Evolutionary conservation across 1,139 yeast species (phyloP), one percentile per base, ranked within the genome.

Genomic region (Candida frijolesensis): DNA sequence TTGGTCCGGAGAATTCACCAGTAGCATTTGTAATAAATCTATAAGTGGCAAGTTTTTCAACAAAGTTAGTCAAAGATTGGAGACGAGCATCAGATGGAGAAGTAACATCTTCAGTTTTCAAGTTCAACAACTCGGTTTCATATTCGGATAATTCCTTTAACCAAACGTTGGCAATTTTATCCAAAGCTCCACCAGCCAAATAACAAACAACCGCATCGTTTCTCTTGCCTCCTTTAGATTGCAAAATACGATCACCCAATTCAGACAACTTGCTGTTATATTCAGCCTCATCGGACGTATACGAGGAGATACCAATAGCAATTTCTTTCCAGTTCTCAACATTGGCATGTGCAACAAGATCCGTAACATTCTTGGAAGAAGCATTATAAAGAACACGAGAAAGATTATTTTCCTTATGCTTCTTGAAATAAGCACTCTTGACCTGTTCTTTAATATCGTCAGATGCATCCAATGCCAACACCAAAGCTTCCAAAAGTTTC

Each of bases 71-170:
- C 63, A 94, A 77, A 6, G 96, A 87, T 59, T 83, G 87, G 58
- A 87, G 84, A 64, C 92, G 91, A 18, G 97, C 96, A 57, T 87
- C 96, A 50, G 88, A 87, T 3, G 89, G 85, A n/a, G 90, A 78
- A 1, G 78, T 65, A 33, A 80, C 71, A 22, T 69, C 71, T 1
- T 61, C 57, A 15, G 63, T 60, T 25, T 74, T 68, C 5, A 76
- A 66, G 51, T 74, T 67, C 35, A 84, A 70, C 51, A 83, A 72
- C 51, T 74, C 72, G 10, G 70, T 60, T 68, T 92, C 96, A 52
- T 79, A 69, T 0, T 68, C 74, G 19, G 83, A 78, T 56, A 90
- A 72, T 66, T 94, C 99, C 41, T 80, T 73, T 51, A 89, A 78
- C 99, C 99, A 95, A 55, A 95, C 81, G 16, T 76, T 69, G 2